These are phyloP conservation scores for Opeltia flavorubescens DNA, from an alignment of 495 filamentous ascomycete species.

Conservation along the genomic window DNA sequence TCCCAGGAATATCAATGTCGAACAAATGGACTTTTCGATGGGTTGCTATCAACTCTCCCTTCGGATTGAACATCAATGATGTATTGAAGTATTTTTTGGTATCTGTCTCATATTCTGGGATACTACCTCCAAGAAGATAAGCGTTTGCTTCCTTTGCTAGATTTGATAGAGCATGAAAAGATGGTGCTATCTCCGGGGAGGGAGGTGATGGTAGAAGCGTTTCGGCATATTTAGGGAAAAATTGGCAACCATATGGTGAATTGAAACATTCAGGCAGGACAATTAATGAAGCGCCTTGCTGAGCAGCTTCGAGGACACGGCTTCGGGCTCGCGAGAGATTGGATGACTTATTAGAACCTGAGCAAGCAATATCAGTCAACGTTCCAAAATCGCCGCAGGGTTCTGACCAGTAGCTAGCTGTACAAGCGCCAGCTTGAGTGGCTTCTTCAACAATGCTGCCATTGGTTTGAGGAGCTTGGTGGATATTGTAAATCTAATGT, in stretches of 20 bases:
- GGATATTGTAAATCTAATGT: not conserved
- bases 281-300: constrained; percentile 50
- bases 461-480: constrained; percentile 19
- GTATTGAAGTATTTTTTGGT: constrained; percentile 85
- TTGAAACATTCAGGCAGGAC: constrained; percentile 84
- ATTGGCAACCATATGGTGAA: constrained; percentile 83
- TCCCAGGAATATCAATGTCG: constrained; percentile 94
- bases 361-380: not conserved
- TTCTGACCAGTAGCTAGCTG: constrained; percentile 56
- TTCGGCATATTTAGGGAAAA: constrained; percentile 88
- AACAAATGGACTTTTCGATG: constrained; percentile 97
- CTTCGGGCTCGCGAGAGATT: constrained; percentile 73
- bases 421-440: constrained; percentile 68
- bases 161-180: constrained; percentile 68
- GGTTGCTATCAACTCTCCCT: constrained; percentile 62
- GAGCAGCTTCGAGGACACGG: constrained; percentile 72
- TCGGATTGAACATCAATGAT: constrained; percentile 63
- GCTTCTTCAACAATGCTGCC: constrained; percentile 48
- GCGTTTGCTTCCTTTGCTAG: constrained; percentile 62
- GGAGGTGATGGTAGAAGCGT: constrained; percentile 69
- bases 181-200: constrained; percentile 52
- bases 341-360: constrained; percentile 63
- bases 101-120: constrained; percentile 57
- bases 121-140: constrained; percentile 83
- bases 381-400: not conserved